These are phyloP conservation scores for Excoecaria agallocha DNA, from an alignment of 345 rosid species.

Conservation along the genomic window DNA sequence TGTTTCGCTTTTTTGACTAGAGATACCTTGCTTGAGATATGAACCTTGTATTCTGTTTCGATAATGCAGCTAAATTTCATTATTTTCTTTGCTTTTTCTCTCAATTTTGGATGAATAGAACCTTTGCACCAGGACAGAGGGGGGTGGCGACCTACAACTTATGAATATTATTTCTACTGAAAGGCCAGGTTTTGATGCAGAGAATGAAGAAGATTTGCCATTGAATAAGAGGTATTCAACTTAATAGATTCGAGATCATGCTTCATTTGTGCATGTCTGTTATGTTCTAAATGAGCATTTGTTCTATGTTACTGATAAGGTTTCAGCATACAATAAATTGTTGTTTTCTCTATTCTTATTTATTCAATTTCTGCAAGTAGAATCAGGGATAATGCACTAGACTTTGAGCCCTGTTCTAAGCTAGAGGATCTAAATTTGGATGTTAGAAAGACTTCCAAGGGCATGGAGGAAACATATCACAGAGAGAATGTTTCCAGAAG, in stretches of 20 bases:
- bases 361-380: constrained; percentile 23
- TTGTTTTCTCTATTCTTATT: background rate
- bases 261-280: background rate
- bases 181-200: constrained; percentile 29
- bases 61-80: constrained; percentile 4
- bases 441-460: constrained; percentile 46
- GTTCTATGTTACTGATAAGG: background rate
- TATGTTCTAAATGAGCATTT: background rate
- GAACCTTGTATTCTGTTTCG: constrained; percentile 7
- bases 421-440: constrained; percentile 73
- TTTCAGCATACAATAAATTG: background rate
- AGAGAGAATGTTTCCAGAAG: constrained; percentile 33
- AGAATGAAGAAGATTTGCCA: constrained; percentile 36
- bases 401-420: constrained; percentile 72
- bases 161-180: constrained; percentile 22
- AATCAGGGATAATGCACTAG: constrained; percentile 45
- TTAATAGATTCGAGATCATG: background rate
- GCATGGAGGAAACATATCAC: constrained; percentile 30
- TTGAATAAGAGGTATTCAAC: constrained; percentile 45
- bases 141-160: constrained; percentile 30
- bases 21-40: constrained; percentile 8
- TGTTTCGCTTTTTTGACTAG: background rate
- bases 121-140: constrained; percentile 36
- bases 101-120: constrained; percentile 33
- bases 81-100: constrained; percentile 10